These are phyloP conservation scores for Xylaria sp. DNA, from an alignment of 2,329 filamentous ascomycete species.

Conservation along the genomic window DNA sequence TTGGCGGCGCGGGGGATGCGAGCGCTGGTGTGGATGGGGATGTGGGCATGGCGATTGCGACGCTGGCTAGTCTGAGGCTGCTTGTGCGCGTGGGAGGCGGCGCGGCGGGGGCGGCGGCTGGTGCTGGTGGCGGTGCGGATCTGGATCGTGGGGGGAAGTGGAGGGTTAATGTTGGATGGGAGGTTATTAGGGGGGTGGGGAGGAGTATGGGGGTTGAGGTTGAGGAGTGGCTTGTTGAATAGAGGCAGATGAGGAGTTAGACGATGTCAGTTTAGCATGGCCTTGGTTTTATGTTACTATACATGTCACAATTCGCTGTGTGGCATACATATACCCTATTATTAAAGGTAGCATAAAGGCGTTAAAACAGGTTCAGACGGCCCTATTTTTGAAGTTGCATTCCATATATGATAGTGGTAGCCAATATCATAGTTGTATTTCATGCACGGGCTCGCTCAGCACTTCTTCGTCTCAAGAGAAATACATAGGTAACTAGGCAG, in stretches of 20 bases:
- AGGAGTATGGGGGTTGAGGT: conserved; percentile 78
- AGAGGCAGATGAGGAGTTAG: conserved; percentile 1
- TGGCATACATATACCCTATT: neutral
- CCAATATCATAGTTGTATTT: neutral
- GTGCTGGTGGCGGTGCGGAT: conserved; percentile 67
- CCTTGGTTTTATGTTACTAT: neutral
- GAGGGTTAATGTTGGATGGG: conserved; percentile 81
- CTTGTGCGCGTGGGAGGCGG: conserved; percentile 70
- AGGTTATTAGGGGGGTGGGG: conserved; percentile 72
- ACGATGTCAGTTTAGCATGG: neutral
- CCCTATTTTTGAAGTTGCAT: too few species aligned
- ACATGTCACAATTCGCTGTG: neutral
- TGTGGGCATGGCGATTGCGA: conserved; percentile 70
- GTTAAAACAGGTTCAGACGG: too few species aligned
- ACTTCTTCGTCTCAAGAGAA: neutral
- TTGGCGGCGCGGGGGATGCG: conserved; percentile 44
- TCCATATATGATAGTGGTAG: neutral
- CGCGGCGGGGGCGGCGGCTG: conserved; percentile 73
- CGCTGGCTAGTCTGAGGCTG: conserved; percentile 72
- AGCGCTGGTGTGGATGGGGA: conserved; percentile 56
- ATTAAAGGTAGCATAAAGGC: too few species aligned
- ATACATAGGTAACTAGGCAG: neutral
- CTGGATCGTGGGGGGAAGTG: conserved; percentile 75
- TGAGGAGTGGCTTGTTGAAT: conserved; percentile 77
- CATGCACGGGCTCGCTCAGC: conserved; percentile 8